Evolutionary conservation across 2,329 filamentous ascomycete species (phyloP), one percentile per base, ranked within the genome.

Genomic region (Penicillium decumbens): DNA sequence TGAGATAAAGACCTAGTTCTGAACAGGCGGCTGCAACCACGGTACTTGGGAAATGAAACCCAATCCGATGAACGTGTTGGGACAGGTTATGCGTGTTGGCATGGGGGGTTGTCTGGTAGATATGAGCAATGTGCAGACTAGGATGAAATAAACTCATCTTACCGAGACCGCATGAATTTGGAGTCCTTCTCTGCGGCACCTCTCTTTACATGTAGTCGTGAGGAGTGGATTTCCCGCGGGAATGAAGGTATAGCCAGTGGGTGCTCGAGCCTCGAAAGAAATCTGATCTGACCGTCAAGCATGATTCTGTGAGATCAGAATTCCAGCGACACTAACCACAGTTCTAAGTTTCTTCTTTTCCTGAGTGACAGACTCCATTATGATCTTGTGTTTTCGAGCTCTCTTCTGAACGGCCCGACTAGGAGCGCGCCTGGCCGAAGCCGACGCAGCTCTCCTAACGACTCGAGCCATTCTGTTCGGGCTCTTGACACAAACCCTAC

Each of bases 1-100:
- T 73, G 27, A 77, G 66, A 54, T 73, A 71, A 24, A 77, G 60
- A 18, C 74, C 72, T 41, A 75, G 62, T 37, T 75, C 70, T 55
- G 68, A 72, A 60, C 80, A 83, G 30, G 80, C 79, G 50, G 77
- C 71, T 38, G 77, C 75, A 33, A 85, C 78, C 49, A 84, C 75
- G n/a, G 76, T 70, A 50, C 77, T 77, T 6, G 80, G 80, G 53
- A 85, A 84, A 61, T 84, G 81, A 62, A 82, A 80, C 13, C 82
- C 82, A 53, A 84, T 77, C 35, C 81, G 76, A 57, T 82, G 77
- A 42, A 83, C 76, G 61, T 84, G 80, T 58, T 81, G 76, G 2
- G 80, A 81, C 2, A 84, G 67, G 51, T 77, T 75, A 45, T 78
- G 75, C 10, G 71, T 75, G 42, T 75, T 67, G 51, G 71, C 67